Conservation (phyloP, 225 moss, liverwort and hornwort genomes). For the Marchantia paleacea region DNA sequence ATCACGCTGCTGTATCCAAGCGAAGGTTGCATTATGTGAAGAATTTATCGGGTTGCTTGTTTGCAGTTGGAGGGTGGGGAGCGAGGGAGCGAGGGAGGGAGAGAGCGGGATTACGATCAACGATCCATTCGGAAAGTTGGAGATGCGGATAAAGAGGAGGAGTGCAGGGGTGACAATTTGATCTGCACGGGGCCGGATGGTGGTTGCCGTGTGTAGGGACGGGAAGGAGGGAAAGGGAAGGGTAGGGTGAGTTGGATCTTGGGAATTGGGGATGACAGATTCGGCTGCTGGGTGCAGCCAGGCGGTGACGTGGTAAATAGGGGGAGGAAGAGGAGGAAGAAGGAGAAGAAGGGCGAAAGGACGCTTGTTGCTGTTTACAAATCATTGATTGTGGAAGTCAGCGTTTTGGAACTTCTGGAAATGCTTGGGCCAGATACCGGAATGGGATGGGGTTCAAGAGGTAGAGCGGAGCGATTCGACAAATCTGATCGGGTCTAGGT, state of each 20-base stretch:
- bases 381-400: slow-evolving; percentile 2
- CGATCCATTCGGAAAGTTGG: neutral
- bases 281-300: neutral
- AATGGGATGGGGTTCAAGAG: slow-evolving; percentile 13
- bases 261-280: neutral
- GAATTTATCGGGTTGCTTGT: neutral
- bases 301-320: neutral
- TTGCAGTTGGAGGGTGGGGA: neutral
- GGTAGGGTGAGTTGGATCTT: slow-evolving; percentile 1
- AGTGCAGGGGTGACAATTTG: neutral
- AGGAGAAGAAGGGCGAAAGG: neutral
- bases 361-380: neutral
- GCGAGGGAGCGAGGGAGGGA: neutral
- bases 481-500: slow-evolving; percentile 15
- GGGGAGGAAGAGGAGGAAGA: neutral
- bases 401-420: neutral
- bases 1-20: neutral
- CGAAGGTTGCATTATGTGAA: neutral
- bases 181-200: neutral
- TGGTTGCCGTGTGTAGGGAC: neutral
- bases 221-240: neutral
- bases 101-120: neutral
- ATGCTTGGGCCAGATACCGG: slow-evolving; percentile 5
- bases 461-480: neutral
- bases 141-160: neutral